Conservation (phyloP, 164 flowering plant genomes). For the Stephania cephalantha region DNA sequence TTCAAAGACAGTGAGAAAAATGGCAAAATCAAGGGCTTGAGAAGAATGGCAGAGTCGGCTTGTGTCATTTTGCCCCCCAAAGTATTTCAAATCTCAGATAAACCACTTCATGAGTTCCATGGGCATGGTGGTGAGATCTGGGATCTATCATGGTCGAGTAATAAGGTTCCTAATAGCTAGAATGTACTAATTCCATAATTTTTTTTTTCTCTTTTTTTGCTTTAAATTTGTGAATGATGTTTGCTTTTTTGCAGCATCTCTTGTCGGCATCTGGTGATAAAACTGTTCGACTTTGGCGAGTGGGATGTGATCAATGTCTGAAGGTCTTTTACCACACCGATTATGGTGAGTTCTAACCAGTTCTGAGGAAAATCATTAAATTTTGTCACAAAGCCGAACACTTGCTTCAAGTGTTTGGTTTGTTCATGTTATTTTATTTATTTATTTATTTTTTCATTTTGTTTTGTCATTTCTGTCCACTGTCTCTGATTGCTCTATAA, state of each 20-base stretch:
- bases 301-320: conserved; percentile 63
- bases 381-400: neutral
- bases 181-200: neutral
- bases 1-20: conserved; percentile 46
- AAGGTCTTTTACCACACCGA: conserved; percentile 59
- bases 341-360: conserved; percentile 49
- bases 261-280: conserved; percentile 83
- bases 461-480: no score
- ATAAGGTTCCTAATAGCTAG: conserved; percentile 52
- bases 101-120: conserved; percentile 73
- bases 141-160: conserved; percentile 90
- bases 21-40: conserved; percentile 31
- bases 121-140: conserved; percentile 74
- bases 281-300: conserved; percentile 85
- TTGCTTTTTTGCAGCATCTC: conserved; percentile 51
- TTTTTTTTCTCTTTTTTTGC: neutral
- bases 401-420: neutral
- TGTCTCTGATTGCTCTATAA: conserved; percentile 3
- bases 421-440: neutral
- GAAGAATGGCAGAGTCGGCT: conserved; percentile 61
- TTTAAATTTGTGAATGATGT: neutral
- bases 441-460: no score
- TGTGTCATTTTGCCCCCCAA: conserved; percentile 77
- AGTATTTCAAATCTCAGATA: conserved; percentile 66
- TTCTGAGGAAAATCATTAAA: conserved; percentile 7